Percentiles rank a stretch among this genome's conserved stretches.
phyloP scores from a whole-genome alignment of 2,329 filamentous ascomycete species.

The Bipolaris bicolor region DNA sequence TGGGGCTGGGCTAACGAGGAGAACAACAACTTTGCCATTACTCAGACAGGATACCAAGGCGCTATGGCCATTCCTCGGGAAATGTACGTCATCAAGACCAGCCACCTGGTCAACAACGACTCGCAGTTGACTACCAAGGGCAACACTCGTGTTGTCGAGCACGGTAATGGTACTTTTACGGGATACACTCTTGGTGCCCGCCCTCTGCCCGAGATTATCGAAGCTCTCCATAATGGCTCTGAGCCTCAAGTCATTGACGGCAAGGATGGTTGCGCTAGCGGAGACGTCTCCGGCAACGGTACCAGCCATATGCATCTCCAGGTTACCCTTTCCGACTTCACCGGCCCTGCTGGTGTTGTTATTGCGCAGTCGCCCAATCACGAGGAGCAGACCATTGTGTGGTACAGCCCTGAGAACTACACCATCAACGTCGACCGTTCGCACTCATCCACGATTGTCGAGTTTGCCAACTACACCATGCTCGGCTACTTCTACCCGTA shows the following conservation, averaged over 20 bases:
- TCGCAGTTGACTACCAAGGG: conserved; percentile 43
- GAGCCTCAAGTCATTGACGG: conserved; percentile 30
- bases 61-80: conserved; percentile 53
- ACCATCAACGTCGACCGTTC: conserved; percentile 55
- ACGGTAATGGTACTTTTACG: conserved; percentile 49
- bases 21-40: conserved; percentile 49
- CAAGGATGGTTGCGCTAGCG: conserved; percentile 22
- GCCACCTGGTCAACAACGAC: conserved; percentile 46
- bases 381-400: conserved; percentile 54
- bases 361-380: conserved; percentile 53
- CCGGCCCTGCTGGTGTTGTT: conserved; percentile 51
- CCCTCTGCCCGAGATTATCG: conserved; percentile 54
- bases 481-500: conserved; percentile 56
- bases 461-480: conserved; percentile 54
- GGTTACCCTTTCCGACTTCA: conserved; percentile 48
- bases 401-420: conserved; percentile 54
- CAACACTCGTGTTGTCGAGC: conserved; percentile 45
- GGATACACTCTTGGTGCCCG: conserved; percentile 54
- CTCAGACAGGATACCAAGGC: conserved; percentile 55
- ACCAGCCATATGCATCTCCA: conserved; percentile 52
- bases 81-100: conserved; percentile 55
- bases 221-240: conserved; percentile 43
- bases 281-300: conserved; percentile 35
- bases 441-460: conserved; percentile 50
- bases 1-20: conserved; percentile 57